phyloP scores from a whole-genome alignment of 225 moss, liverwort and hornwort genomes.

The Takakia lepidozioides region DNA sequence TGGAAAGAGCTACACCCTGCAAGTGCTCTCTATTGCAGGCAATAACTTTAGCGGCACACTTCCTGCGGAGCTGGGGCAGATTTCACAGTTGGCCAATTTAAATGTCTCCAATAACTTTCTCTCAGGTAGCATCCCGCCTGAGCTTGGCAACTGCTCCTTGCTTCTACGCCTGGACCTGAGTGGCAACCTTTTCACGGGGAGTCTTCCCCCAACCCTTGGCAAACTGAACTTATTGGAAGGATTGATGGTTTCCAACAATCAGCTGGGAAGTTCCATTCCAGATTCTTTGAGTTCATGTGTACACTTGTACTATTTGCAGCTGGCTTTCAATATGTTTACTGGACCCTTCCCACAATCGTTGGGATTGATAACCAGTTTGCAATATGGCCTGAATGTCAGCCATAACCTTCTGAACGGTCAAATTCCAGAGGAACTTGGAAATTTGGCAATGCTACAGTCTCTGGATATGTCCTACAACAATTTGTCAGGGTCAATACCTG shows the following conservation, averaged over 20 bases:
- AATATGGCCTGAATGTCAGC: no score
- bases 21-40: constrained; percentile 31
- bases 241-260: constrained; percentile 27
- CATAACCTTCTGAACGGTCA: no score
- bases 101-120: constrained; percentile 28
- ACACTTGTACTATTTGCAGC: constrained; percentile 6
- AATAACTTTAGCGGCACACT: constrained; percentile 22
- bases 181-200: constrained; percentile 31
- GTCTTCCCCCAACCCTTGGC: constrained; percentile 27
- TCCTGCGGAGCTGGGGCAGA: constrained; percentile 24
- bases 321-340: constrained; percentile 19
- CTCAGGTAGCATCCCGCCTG: constrained; percentile 23
- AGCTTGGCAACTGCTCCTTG: constrained; percentile 27
- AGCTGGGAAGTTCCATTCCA: constrained; percentile 40
- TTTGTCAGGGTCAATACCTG: no score
- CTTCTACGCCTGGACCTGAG: constrained; percentile 40
- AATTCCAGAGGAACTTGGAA: no score
- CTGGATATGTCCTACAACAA: no score
- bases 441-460: no score
- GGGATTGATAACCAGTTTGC: no score
- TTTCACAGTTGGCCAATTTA: constrained; percentile 16
- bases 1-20: constrained; percentile 13
- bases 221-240: background rate
- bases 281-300: constrained; percentile 10
- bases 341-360: constrained; percentile 30